Percentiles rank a stretch among this genome's conserved stretches.
phyloP scores from a whole-genome alignment of 2,329 filamentous ascomycete genomes.

The Gnomoniopsis sp. region DNA sequence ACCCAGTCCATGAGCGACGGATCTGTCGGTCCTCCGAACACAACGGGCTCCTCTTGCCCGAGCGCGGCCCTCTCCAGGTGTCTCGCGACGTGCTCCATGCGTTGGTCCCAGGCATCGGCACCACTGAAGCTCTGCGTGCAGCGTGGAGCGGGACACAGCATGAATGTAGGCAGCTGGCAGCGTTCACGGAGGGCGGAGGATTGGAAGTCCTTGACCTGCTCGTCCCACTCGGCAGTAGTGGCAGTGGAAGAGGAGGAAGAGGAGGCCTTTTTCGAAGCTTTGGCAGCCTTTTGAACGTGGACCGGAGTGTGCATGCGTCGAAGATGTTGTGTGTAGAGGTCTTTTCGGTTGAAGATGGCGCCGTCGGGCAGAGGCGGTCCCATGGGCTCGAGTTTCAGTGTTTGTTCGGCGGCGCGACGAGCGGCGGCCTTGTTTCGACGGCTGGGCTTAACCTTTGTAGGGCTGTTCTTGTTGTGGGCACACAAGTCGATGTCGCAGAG shows the following conservation, averaged over 20 bases:
- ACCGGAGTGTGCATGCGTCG: slow-evolving; percentile 75
- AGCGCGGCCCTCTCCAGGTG: slow-evolving; percentile 63
- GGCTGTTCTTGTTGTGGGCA: slow-evolving; percentile 30
- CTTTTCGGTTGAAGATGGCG: slow-evolving; percentile 81
- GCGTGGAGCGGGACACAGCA: slow-evolving; percentile 57
- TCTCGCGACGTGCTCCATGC: slow-evolving; percentile 83
- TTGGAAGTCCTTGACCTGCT: slow-evolving; percentile 54
- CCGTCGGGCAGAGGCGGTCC: slow-evolving; percentile 45
- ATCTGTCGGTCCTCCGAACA: slow-evolving; percentile 38
- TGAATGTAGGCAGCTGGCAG: slow-evolving; percentile 57
- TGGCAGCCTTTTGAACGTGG: slow-evolving; percentile 30
- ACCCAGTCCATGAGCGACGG: slow-evolving; percentile 39
- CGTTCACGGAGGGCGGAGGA: slow-evolving; percentile 56
- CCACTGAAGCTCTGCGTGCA: slow-evolving; percentile 62
- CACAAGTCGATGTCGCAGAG: slow-evolving; percentile 67
- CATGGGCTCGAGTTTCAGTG: slow-evolving; percentile 11
- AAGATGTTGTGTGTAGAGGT: slow-evolving; percentile 85
- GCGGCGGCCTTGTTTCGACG: slow-evolving; percentile 8
- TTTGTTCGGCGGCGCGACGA: slow-evolving; percentile 3
- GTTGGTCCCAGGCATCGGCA: slow-evolving; percentile 67
- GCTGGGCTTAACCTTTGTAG: slow-evolving; percentile 23
- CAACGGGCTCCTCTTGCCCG: slow-evolving; percentile 28
- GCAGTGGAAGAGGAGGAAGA: neutral
- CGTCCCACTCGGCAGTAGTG: slow-evolving; percentile 40
- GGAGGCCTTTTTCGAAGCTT: slow-evolving; percentile 4